These are phyloP conservation scores for Tuber brumale DNA, from an alignment of 495 filamentous ascomycete genomes.

Conservation along the genomic window DNA sequence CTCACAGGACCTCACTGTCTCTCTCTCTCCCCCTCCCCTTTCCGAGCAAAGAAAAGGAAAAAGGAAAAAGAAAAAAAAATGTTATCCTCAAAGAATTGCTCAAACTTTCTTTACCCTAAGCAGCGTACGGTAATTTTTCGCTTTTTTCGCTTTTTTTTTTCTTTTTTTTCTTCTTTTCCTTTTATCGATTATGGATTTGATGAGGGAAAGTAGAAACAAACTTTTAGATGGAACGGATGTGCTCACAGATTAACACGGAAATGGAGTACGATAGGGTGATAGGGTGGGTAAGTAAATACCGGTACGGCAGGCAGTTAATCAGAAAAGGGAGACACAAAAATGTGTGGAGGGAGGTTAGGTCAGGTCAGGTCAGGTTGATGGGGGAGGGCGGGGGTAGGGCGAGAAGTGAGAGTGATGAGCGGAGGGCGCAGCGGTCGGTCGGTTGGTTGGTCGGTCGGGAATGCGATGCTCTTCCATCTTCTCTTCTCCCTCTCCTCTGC, in stretches of 20 bases:
- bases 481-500: too few relatives aligned
- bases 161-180: not conserved
- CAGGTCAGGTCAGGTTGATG: not conserved
- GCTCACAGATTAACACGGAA: not conserved
- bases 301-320: not conserved
- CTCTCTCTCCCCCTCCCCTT: not conserved
- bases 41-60: not conserved
- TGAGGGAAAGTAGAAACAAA: not conserved
- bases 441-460: slow-evolving; percentile 1
- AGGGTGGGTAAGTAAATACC: not conserved
- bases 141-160: not conserved
- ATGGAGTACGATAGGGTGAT: not conserved
- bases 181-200: not conserved
- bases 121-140: not conserved
- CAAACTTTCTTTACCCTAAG: not conserved
- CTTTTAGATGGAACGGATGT: not conserved
- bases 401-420: slow-evolving; percentile 7
- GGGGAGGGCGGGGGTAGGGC: slow-evolving; percentile 4
- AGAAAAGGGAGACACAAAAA: not conserved
- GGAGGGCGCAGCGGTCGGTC: not conserved
- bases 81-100: slow-evolving; percentile 2
- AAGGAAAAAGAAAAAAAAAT: not conserved
- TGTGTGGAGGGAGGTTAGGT: not conserved
- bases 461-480: slow-evolving; percentile 5
- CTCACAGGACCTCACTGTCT: not conserved